phyloP scores from a whole-genome alignment of 176 grass and related monocot species.

The Oryza australiensis region DNA sequence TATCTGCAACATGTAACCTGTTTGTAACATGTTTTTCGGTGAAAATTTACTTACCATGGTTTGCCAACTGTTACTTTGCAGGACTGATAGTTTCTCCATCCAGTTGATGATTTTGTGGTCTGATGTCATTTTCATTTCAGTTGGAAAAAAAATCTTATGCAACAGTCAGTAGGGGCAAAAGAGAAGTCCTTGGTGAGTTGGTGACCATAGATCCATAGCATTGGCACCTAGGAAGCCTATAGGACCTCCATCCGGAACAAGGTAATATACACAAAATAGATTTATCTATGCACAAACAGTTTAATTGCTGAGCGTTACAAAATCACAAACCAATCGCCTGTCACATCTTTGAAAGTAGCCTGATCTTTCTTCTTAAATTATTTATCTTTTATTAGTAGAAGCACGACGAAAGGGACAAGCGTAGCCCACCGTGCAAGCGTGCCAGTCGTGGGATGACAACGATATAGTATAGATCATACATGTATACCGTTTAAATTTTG shows the following conservation, averaged over 20 bases:
- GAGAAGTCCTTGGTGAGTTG: not conserved
- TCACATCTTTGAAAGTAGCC: not conserved
- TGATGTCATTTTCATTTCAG: not conserved
- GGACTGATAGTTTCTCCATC: not conserved
- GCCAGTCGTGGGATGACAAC: not conserved
- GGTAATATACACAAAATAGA: not conserved
- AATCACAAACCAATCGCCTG: not conserved
- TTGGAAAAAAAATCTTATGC: slow-evolving; percentile 4
- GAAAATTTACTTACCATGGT: not conserved
- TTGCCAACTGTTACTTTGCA: not conserved
- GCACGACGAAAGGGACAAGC: not conserved
- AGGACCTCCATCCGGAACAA: not conserved
- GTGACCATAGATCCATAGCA: not conserved
- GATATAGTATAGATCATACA: not conserved
- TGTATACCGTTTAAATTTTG: not conserved
- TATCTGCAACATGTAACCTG: not conserved
- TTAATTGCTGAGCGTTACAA: not conserved
- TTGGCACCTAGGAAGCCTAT: slow-evolving; percentile 6
- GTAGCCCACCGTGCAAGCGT: not conserved
- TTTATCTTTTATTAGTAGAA: not conserved
- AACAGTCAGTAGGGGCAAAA: not conserved
- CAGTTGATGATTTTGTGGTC: not conserved
- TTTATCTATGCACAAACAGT: not conserved
- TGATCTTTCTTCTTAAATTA: not conserved
- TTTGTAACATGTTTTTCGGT: not conserved